Conservation (phyloP, 192 early-diverging fungal genomes). For the Backusella macrospora region DNA sequence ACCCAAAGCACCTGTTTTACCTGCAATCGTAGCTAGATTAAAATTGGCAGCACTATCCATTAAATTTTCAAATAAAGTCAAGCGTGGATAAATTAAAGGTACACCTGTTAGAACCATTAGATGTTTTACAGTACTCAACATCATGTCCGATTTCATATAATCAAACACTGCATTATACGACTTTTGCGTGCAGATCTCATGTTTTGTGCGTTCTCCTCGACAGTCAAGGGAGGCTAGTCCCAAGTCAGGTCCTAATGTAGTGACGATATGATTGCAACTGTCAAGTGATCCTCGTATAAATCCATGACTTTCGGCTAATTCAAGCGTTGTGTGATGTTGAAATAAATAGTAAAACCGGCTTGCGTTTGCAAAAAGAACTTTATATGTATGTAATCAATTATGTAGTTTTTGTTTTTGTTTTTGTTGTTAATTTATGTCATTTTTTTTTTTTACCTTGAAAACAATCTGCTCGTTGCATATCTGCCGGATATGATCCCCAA, state of each 20-base stretch:
- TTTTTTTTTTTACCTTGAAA: constrained; percentile 61
- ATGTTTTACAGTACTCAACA: constrained; percentile 61
- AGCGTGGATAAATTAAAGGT: constrained; percentile 75
- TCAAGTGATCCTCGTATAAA: constrained; percentile 46
- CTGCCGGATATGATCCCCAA: constrained; percentile 79
- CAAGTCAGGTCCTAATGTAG: constrained; percentile 66
- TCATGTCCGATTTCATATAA: constrained; percentile 47
- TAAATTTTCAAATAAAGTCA: constrained; percentile 68
- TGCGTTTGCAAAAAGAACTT: constrained; percentile 64
- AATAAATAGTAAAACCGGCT: constrained; percentile 79
- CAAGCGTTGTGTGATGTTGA: constrained; percentile 76
- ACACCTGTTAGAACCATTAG: constrained; percentile 72
- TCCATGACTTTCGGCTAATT: constrained; percentile 56
- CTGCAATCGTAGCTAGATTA: constrained; percentile 55
- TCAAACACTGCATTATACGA: constrained; percentile 66
- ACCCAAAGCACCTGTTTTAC: constrained; percentile 56
- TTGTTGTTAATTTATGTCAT: background rate
- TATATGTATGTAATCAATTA: background rate
- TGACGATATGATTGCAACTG: constrained; percentile 61
- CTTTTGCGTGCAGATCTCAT: constrained; percentile 58
- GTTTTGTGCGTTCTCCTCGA: constrained; percentile 68
- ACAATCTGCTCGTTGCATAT: constrained; percentile 66
- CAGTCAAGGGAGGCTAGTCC: constrained; percentile 72
- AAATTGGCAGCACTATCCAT: constrained; percentile 59
- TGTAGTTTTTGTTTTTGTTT: background rate